Evolutionary conservation across 176 grass and related monocot species (phyloP).

Genomic region (Rhynchospora pubera): DNA sequence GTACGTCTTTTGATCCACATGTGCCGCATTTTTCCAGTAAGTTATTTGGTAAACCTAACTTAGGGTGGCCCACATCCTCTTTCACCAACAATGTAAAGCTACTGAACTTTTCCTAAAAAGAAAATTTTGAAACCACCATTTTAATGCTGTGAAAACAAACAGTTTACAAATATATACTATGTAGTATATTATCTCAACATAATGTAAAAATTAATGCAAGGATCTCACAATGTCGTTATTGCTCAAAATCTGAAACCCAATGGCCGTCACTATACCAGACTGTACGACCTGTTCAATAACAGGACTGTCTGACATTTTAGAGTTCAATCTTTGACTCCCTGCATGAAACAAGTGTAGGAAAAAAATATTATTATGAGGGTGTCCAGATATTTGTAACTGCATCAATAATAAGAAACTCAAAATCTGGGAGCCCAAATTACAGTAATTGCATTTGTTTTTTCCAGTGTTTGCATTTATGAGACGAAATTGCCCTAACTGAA

Average conservation of each 20-base stretch:
- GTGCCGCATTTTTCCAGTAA: constrained; percentile 48
- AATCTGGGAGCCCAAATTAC: neutral
- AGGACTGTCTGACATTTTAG: constrained; percentile 37
- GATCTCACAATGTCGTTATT: constrained; percentile 66
- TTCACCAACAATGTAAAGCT: constrained; percentile 41
- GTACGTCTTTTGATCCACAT: constrained; percentile 50
- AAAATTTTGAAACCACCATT: constrained; percentile 8
- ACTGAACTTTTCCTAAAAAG: constrained; percentile 64
- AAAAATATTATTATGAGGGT: neutral
- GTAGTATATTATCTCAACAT: neutral
- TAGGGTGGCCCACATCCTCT: constrained; percentile 64
- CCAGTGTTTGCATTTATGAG: neutral
- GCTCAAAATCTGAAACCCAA: constrained; percentile 66
- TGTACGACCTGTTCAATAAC: constrained; percentile 28
- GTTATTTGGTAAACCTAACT: constrained; percentile 66
- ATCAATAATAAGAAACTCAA: neutral
- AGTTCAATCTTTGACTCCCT: constrained; percentile 18
- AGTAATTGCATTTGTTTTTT: neutral
- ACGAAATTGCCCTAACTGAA: neutral
- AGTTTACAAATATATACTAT: neutral
- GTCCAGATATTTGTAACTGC: neutral
- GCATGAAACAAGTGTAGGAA: neutral
- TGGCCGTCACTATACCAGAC: constrained; percentile 32
- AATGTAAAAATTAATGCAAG: neutral
- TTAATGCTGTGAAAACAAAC: constrained; percentile 1